phyloP scores from a whole-genome alignment of 352 stramenopile species.

The Pythium angustatum region DNA sequence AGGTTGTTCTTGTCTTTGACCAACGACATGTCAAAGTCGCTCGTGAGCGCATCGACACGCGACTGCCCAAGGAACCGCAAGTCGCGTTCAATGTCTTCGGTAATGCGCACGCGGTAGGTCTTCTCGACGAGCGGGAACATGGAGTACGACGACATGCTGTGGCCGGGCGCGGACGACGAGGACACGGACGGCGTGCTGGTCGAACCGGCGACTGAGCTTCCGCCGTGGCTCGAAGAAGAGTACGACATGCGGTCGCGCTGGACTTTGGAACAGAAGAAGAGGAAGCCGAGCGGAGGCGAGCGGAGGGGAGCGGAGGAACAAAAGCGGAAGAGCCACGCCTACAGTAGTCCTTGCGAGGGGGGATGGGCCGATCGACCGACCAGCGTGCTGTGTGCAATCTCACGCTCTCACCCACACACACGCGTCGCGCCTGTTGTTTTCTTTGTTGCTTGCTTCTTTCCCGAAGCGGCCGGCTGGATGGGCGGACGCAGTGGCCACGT shows the following conservation, averaged over 20 bases:
- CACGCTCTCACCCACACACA: neutral
- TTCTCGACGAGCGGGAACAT: constrained; percentile 89
- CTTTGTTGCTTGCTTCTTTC: no score
- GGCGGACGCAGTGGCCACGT: no score
- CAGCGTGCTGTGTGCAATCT: no score
- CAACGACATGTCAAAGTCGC: constrained; percentile 76
- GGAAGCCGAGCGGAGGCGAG: neutral
- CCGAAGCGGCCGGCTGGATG: no score
- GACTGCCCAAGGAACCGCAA: constrained; percentile 83
- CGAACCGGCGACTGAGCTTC: constrained; percentile 1
- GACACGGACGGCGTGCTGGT: constrained; percentile 4
- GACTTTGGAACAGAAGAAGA: no score
- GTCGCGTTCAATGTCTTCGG: constrained; percentile 81
- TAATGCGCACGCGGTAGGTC: constrained; percentile 77
- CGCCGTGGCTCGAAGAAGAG: constrained; percentile 17
- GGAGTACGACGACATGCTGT: constrained; percentile 48
- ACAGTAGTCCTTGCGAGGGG: no score
- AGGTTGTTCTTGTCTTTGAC: constrained; percentile 71
- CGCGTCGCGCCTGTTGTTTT: no score
- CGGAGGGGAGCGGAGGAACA: neutral
- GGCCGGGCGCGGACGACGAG: neutral
- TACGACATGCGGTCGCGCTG: constrained; percentile 25
- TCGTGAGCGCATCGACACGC: constrained; percentile 77
- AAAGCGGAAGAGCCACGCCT: neutral
- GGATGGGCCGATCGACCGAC: neutral